Percentiles rank a stretch among this genome's conserved stretches.
Conservation (phyloP, 148 eudicot species). For the Heliosperma pusillum region DNA sequence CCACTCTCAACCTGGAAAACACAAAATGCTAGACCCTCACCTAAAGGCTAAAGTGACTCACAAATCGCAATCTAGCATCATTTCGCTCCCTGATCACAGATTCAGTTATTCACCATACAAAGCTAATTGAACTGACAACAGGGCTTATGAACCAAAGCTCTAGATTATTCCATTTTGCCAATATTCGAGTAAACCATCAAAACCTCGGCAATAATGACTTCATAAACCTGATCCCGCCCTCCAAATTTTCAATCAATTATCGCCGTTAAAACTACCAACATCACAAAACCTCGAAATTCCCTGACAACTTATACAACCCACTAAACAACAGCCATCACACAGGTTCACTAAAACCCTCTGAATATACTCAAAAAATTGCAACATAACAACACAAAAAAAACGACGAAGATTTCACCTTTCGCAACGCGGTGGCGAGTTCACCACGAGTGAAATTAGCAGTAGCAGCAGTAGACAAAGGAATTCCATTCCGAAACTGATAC, state of each 20-base stretch:
- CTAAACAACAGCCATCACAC: not conserved
- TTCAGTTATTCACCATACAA: not conserved
- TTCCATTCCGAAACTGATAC: constrained; percentile 79
- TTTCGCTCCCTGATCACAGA: not conserved
- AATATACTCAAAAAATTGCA: not conserved
- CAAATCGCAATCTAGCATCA: not conserved
- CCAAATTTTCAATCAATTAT: not conserved
- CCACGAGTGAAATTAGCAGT: constrained; percentile 87
- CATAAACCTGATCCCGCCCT: not conserved
- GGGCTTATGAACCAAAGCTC: not conserved
- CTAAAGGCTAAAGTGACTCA: not conserved
- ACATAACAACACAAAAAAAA: not conserved
- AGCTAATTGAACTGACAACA: not conserved
- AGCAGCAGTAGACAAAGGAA: constrained; percentile 80
- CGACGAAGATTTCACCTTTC: constrained; percentile 48
- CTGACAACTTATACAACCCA: not conserved
- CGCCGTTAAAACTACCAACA: not conserved
- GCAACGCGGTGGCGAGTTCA: constrained; percentile 79
- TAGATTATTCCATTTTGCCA: too few species aligned
- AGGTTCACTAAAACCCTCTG: not conserved
- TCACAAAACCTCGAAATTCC: not conserved
- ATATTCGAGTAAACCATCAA: too few species aligned
- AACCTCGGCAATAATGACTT: too few species aligned
- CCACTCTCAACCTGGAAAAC: not conserved
- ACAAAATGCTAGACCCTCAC: not conserved